Evolutionary conservation across 768 basidiomycete species (phyloP).

Genomic region (Gloeostereum incarnatum): DNA sequence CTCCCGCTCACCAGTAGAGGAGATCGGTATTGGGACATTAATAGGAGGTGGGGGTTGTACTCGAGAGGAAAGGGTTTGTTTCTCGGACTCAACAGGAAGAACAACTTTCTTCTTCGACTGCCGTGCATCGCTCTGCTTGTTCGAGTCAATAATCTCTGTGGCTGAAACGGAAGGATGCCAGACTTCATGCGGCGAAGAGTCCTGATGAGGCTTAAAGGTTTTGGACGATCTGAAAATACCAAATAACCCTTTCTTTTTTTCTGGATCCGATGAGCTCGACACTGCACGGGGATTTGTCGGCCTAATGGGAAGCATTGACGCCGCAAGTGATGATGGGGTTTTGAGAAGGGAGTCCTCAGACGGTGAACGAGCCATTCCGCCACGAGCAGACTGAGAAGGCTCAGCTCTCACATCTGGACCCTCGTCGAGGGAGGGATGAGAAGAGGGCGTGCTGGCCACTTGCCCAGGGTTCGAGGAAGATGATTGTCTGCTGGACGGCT

Average conservation of each 20-base stretch:
- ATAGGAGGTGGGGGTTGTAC: slow-evolving; percentile 12
- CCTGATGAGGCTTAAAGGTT: slow-evolving; percentile 4
- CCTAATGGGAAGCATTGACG: slow-evolving; percentile 31
- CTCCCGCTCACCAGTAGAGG: slow-evolving; percentile 21
- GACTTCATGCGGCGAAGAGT: slow-evolving; percentile 8
- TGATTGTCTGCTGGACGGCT: too few relatives aligned
- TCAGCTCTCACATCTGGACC: slow-evolving; percentile 14
- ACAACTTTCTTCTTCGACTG: too few relatives aligned
- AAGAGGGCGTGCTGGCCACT: too few relatives aligned
- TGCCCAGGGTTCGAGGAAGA: too few relatives aligned
- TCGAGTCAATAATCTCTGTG: too few relatives aligned
- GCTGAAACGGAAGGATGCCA: slow-evolving; percentile 10
- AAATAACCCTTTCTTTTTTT: slow-evolving; percentile 30
- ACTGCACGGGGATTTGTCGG: slow-evolving; percentile 28
- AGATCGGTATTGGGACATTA: slow-evolving; percentile 22
- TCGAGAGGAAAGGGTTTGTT: slow-evolving; percentile 1
- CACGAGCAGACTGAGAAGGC: slow-evolving; percentile 6
- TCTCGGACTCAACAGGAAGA: neutral
- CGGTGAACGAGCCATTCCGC: slow-evolving; percentile 20
- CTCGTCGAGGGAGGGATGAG: neutral
- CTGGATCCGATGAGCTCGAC: slow-evolving; percentile 25
- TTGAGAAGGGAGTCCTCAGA: slow-evolving; percentile 46
- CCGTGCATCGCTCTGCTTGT: too few relatives aligned
- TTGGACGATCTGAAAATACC: slow-evolving; percentile 23
- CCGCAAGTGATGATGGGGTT: slow-evolving; percentile 59